phyloP scores from a whole-genome alignment of 2,329 filamentous ascomycete species.

The Fusarium ambrosium region DNA sequence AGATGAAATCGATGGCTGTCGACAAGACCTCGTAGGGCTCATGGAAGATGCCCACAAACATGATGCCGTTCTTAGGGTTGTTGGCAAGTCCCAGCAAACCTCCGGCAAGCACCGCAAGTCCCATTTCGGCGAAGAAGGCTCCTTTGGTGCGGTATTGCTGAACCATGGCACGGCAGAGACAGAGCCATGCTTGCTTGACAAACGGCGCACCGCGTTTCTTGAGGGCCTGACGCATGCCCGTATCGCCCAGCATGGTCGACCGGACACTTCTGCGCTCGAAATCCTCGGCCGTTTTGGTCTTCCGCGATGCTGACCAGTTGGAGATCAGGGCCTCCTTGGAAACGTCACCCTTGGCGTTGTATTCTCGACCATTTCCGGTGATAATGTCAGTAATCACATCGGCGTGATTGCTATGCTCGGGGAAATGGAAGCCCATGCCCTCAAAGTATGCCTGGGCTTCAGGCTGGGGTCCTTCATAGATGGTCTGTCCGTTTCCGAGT shows the following conservation, averaged over 20 bases:
- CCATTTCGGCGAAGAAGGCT: conserved; percentile 67
- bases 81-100: conserved; percentile 68
- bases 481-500: conserved; percentile 66
- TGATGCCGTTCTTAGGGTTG: conserved; percentile 62
- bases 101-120: conserved; percentile 65
- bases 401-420: conserved; percentile 64
- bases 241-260: conserved; percentile 46
- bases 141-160: conserved; percentile 69
- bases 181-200: conserved; percentile 65
- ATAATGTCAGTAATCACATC: conserved; percentile 74
- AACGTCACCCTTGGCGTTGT: conserved; percentile 62
- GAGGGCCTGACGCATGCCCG: conserved; percentile 59
- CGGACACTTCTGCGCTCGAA: conserved; percentile 37
- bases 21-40: conserved; percentile 65
- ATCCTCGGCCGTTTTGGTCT: conserved; percentile 26
- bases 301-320: conserved; percentile 58
- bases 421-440: conserved; percentile 65
- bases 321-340: conserved; percentile 64
- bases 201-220: conserved; percentile 64
- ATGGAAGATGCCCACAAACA: conserved; percentile 67
- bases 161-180: conserved; percentile 64
- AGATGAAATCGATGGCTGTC: conserved; percentile 62
- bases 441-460: conserved; percentile 65
- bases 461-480: conserved; percentile 65
- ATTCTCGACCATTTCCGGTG: conserved; percentile 67